Base-by-base conservation (phyloP, 1,139 yeast species). In the Lodderomyces jiufengensis region DNA sequence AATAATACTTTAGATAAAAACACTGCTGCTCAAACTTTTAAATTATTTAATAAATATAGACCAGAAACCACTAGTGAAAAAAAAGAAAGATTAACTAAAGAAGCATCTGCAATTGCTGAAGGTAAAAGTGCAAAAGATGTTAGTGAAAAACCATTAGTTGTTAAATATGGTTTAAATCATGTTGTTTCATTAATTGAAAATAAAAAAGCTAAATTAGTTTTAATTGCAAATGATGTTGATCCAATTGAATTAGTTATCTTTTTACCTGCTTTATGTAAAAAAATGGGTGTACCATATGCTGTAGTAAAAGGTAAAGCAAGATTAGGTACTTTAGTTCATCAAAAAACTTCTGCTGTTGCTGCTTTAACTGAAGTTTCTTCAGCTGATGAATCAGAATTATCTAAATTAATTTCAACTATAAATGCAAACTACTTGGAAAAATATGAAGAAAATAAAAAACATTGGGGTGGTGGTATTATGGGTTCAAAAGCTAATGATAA, bases 381-480 rank as follows among this genome's bases (percentile, higher is more conserved):
- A 51, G 96, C 86, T 68, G 97, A 92, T 70, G 94, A 87, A 76
- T 80, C 95, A 63, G 90, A 87, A 63, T 81, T 90, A 59, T 86
- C 97, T 53, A 84, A 87, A 70, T 80, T 90, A 60, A 78, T 90
- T 56, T 83, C 96, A 46, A 84, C 97, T 64, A 79, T 92, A 68
- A 81, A 86, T 71, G 83, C 95, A 54, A 88, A 87, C 92, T 90
- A 80, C 73, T 67, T 73, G 56, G 95, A 85, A 63, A 86, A 87
- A 74, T 86, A 82, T 82, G 97, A 90, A 61, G 97, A 90, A 56
- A 65, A 77, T 67, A 90, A 94, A 80, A 87, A 86, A 76, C 95
- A 87, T 82, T 90, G 98, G 98, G 97, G 97, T 80, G 98, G 98
- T 78, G 97, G 97, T 80, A 64, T 85, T 70, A 76, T 92, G 78